Evolutionary conservation across 345 rosid genomes (phyloP), one percentile per base, ranked within the genome.

Genomic region (Citrus mangshanensis): DNA sequence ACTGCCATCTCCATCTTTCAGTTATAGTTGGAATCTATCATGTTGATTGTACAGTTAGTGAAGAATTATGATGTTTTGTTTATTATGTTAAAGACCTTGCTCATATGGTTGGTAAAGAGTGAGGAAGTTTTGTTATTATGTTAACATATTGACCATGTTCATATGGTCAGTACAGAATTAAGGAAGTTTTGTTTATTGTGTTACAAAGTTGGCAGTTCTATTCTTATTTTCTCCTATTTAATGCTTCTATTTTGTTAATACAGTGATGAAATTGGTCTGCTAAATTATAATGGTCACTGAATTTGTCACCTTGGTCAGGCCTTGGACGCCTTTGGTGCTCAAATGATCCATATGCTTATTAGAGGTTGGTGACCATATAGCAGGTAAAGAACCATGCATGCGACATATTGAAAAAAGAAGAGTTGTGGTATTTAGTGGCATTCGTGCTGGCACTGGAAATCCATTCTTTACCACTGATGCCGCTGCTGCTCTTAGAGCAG

Each of bases 391-490:
- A 87, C 88, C 54, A 84, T 85, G n/a, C n/a, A n/a, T n/a, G 19
- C 84, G 83, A 21, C 90, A 85, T 80, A 88, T 88, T 61, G 86
- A 85, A 75, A 88, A 88, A 79, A 88, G 90, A 70, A 85, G 86
- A 77, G 87, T 88, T 49, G 88, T 85, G 80, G 82, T 85, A 76
- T 88, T 88, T 74, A 87, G 88, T 72, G 88, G 86, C 8, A 76
- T 83, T 54, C 87, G 87, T 79, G 82, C 87, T 8, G 84, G 85
- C 68, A 72, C 83, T 65, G 90, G 88, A 54, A 85, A 87, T 58
- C 87, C 88, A 30, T 76, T 87, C 59, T 87, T 85, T 75, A 82
- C 84, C 19, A 87, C 90, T 4, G 87, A 87, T 66, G 80, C 87
- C 27, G 90, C 86, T 16, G 87, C 88, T 59, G 88, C 90, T 32